Conservation (phyloP, 2,329 filamentous ascomycete species). For the Sporothrix inflata region DNA sequence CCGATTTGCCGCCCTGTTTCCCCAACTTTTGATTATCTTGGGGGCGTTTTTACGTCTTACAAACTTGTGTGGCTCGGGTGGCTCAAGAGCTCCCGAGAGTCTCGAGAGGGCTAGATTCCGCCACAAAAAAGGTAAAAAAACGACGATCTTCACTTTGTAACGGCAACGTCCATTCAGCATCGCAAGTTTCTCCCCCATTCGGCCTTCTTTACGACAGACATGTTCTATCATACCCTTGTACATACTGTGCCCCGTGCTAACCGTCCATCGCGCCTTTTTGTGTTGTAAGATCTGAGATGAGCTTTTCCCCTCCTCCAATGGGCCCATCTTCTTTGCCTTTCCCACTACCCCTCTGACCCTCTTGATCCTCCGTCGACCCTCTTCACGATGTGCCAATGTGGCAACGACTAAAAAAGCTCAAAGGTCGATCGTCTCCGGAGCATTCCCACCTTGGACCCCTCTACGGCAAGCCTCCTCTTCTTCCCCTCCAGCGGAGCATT, state of each 20-base stretch:
- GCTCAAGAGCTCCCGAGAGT: not conserved
- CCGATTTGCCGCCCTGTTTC: not conserved
- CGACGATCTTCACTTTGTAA: not conserved
- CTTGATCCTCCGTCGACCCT: not conserved
- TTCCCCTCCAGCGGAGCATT: not conserved
- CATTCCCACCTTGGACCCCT: not conserved
- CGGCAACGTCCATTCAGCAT: not conserved
- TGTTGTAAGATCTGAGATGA: not conserved
- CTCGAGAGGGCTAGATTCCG: not conserved
- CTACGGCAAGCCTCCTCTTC: not conserved
- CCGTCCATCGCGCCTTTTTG: not conserved
- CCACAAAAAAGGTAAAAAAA: not conserved
- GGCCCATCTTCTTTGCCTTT: not conserved
- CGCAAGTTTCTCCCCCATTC: not conserved
- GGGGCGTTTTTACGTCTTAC: no score
- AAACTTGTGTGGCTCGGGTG: not conserved
- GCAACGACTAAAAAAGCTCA: not conserved
- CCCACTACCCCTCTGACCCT: not conserved
- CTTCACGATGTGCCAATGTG: constrained; percentile 5
- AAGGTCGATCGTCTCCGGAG: not conserved
- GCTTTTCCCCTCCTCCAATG: not conserved
- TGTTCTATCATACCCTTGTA: not conserved
- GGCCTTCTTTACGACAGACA: not conserved
- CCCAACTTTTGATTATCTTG: not conserved
- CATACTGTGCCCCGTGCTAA: not conserved